Conservation (phyloP, 1,284 basidiomycete genomes). For the Heliocybe sulcata region DNA sequence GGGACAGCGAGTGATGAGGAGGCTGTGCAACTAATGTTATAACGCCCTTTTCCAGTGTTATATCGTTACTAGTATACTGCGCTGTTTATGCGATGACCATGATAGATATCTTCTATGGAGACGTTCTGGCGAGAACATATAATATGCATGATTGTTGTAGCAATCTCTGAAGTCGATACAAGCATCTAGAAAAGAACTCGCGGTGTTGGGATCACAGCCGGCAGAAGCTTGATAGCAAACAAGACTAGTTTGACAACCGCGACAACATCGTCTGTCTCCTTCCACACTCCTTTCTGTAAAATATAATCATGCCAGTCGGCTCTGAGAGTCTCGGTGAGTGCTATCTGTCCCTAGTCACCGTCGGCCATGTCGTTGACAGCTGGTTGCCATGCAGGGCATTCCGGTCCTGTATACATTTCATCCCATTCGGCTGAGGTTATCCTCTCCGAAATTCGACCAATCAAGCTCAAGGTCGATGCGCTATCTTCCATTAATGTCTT, state of each 20-base stretch:
- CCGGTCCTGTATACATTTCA: conserved; percentile 68
- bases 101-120: too few species aligned
- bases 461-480: conserved; percentile 69
- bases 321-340: conserved; percentile 2
- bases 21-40: neutral
- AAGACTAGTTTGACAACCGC: neutral
- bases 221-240: neutral
- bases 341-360: neutral
- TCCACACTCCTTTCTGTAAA: conserved; percentile 2
- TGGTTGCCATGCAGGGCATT: neutral
- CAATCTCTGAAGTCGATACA: neutral
- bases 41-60: neutral
- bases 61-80: too few species aligned
- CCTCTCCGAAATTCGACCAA: conserved; percentile 86
- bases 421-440: conserved; percentile 80
- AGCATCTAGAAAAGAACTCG: neutral
- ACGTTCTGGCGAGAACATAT: neutral
- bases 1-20: neutral
- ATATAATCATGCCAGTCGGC: neutral
- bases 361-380: neutral
- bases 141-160: neutral
- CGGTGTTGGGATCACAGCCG: neutral
- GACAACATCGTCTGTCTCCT: neutral
- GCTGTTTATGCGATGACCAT: too few species aligned
- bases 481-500: conserved; percentile 76